A percentile compares a stretch with the other conserved stretches of the same genome.
These are phyloP conservation scores for Fusarium sp. DNA, from an alignment of 2,329 filamentous ascomycete species.

Conservation along the genomic window DNA sequence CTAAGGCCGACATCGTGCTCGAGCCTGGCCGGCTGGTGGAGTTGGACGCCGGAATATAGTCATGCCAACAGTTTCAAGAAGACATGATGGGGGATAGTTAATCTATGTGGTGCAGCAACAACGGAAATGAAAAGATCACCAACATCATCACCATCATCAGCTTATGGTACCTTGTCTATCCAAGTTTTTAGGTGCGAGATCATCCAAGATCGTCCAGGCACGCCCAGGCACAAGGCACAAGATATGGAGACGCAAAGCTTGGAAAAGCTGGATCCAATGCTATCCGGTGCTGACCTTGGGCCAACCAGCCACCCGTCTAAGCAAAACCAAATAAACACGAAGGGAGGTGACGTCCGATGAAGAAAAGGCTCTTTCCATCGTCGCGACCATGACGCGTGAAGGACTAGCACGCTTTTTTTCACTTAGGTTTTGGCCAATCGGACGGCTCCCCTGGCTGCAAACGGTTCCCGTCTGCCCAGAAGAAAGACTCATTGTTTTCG, in stretches of 20 bases:
- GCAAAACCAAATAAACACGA: conserved; percentile 14
- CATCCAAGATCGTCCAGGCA: conserved; percentile 35
- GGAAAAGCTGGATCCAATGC: conserved; percentile 18
- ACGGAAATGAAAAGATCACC: conserved; percentile 16
- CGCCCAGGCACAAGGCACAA: conserved; percentile 38
- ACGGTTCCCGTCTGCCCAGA: conserved; percentile 11
- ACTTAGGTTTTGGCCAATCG: conserved; percentile 35
- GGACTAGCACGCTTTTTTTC: conserved; percentile 31
- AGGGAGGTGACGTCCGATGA: conserved; percentile 9
- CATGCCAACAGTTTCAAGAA: conserved; percentile 38
- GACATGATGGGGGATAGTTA: conserved; percentile 34
- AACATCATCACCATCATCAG: conserved; percentile 13
- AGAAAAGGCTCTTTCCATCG: conserved; percentile 8
- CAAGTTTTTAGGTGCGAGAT: conserved; percentile 25
- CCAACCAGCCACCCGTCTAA: conserved; percentile 31
- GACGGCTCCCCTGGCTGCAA: conserved; percentile 37
- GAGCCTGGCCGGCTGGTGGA: conserved; percentile 25
- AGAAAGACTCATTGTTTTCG: conserved; percentile 18
- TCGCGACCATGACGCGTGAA: conserved; percentile 51
- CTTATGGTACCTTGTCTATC: neutral
- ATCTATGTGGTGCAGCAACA: conserved; percentile 26
- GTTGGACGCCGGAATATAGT: conserved; percentile 34
- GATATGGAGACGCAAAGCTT: conserved; percentile 34
- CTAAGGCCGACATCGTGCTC: conserved; percentile 28
- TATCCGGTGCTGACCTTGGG: neutral